These are phyloP conservation scores for Coniochaeta sp. DNA, from an alignment of 2,329 filamentous ascomycete species.

Conservation along the genomic window DNA sequence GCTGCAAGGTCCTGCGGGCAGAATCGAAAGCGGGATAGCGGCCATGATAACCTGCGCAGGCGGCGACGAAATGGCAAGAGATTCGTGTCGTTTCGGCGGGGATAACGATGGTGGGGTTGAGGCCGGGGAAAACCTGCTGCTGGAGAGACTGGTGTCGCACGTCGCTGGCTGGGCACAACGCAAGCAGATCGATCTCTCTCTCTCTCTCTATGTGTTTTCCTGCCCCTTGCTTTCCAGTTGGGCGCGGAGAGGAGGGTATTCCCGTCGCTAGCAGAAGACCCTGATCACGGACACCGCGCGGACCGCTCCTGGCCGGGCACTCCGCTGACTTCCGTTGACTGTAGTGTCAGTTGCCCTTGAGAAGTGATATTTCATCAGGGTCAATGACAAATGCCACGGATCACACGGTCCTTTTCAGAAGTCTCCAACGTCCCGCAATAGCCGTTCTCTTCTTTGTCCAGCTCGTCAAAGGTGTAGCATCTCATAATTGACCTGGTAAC, in stretches of 20 bases:
- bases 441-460: neutral
- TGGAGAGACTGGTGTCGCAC: neutral
- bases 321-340: neutral
- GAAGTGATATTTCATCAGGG: too few species aligned
- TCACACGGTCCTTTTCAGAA: too few species aligned
- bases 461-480: neutral
- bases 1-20: neutral
- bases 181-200: neutral
- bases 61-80: neutral
- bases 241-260: too few species aligned
- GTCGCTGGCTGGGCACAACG: neutral
- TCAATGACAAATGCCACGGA: too few species aligned
- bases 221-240: too few species aligned
- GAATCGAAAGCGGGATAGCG: neutral
- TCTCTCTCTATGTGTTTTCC: too few species aligned
- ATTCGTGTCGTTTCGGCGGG: neutral
- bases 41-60: neutral
- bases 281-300: neutral
- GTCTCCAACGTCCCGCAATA: too few species aligned
- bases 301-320: neutral
- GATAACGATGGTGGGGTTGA: neutral
- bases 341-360: too few species aligned
- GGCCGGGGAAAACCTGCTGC: neutral
- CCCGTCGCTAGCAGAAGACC: constrained; percentile 1
- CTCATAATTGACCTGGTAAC: neutral